These are phyloP conservation scores for Lentinus brumalis DNA, from an alignment of 768 basidiomycete genomes.

Conservation along the genomic window DNA sequence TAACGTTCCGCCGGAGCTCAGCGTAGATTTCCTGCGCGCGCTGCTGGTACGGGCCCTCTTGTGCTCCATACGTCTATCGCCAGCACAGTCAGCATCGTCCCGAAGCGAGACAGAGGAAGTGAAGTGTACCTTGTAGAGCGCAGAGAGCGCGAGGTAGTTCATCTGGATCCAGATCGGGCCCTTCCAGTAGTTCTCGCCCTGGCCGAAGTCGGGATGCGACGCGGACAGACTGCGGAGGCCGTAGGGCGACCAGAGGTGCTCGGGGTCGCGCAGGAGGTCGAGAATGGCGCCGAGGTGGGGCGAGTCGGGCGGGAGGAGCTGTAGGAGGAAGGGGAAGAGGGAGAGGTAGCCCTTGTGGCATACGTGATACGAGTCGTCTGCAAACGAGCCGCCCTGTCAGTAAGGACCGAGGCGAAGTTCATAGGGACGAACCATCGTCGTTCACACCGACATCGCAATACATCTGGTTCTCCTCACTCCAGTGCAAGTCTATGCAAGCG, in stretches of 20 bases:
- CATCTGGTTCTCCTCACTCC: slow-evolving; percentile 88
- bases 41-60: slow-evolving; percentile 79
- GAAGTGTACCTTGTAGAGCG: slow-evolving; percentile 68
- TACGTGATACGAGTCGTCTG: slow-evolving; percentile 90
- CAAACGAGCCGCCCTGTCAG: not conserved
- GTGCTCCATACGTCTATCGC: slow-evolving; percentile 69
- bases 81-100: not conserved
- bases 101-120: not conserved
- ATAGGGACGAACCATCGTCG: slow-evolving; percentile 64
- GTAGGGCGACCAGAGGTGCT: slow-evolving; percentile 89
- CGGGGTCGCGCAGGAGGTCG: slow-evolving; percentile 75
- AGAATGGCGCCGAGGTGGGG: slow-evolving; percentile 81
- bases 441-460: slow-evolving; percentile 90
- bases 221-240: slow-evolving; percentile 87
- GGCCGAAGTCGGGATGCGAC: slow-evolving; percentile 87
- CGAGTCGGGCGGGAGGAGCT: slow-evolving; percentile 74
- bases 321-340: slow-evolving; percentile 89
- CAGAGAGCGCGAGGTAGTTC: slow-evolving; percentile 87
- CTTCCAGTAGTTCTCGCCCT: slow-evolving; percentile 96
- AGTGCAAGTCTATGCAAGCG: slow-evolving; percentile 73
- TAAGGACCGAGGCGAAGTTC: not conserved
- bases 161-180: slow-evolving; percentile 98
- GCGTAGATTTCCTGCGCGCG: slow-evolving; percentile 78
- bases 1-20: slow-evolving; percentile 78
- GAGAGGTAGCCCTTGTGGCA: slow-evolving; percentile 94